Conservation (phyloP, 2,329 filamentous ascomycete species). For the Trichophyton schoenleinii region DNA sequence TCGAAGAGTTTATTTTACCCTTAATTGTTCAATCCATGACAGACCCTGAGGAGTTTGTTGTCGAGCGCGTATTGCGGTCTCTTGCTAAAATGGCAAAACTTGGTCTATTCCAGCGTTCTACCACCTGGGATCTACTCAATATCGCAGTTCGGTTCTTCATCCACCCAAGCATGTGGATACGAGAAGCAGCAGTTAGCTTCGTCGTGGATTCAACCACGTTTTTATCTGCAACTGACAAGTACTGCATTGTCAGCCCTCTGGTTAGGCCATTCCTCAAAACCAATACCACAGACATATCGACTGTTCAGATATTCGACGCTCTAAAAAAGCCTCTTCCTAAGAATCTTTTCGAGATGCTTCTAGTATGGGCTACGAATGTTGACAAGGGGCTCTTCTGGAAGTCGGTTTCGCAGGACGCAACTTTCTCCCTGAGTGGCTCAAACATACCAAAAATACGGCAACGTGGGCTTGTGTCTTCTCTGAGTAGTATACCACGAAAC, state of each 20-base stretch:
- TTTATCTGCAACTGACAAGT: conserved; percentile 64
- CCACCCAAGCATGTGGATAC: conserved; percentile 91
- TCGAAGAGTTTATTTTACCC: conserved; percentile 91
- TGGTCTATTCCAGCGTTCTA: conserved; percentile 71
- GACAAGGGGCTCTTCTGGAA: conserved; percentile 85
- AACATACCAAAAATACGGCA: conserved; percentile 46
- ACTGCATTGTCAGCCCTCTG: conserved; percentile 71
- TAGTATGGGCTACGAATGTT: conserved; percentile 71
- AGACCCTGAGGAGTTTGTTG: conserved; percentile 85
- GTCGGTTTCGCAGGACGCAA: conserved; percentile 54
- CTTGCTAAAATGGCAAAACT: conserved; percentile 78
- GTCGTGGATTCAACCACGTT: conserved; percentile 63
- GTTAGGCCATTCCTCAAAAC: conserved; percentile 72
- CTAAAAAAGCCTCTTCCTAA: conserved; percentile 72
- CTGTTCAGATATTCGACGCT: conserved; percentile 63
- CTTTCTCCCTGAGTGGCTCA: conserved; percentile 53
- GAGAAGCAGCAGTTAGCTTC: conserved; percentile 77
- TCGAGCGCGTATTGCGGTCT: conserved; percentile 79
- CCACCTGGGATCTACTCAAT: conserved; percentile 77
- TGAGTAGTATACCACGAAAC: conserved; percentile 58
- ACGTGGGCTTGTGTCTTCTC: conserved; percentile 29
- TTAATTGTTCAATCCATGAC: conserved; percentile 91
- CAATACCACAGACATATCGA: conserved; percentile 54
- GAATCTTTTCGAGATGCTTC: conserved; percentile 68
- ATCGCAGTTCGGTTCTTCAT: conserved; percentile 74